A percentile compares a stretch with the other conserved stretches of the same genome.
Evolutionary conservation across 2,329 filamentous ascomycete species (phyloP).

Genomic region (Cylindrodendrum hubeiense): DNA sequence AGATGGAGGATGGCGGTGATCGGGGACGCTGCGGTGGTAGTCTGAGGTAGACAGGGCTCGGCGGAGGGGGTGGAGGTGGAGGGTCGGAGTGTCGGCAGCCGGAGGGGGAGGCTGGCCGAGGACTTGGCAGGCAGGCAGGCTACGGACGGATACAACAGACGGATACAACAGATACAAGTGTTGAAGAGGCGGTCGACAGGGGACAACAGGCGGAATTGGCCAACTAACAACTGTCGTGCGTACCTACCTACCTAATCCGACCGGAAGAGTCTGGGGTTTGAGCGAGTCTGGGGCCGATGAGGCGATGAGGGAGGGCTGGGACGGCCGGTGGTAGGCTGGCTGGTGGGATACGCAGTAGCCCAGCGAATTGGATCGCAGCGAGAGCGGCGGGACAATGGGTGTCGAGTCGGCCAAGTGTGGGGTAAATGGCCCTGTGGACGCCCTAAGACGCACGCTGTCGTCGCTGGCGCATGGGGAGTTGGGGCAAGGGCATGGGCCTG

Average conservation of each 20-base stretch:
- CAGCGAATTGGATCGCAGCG: slow-evolving; percentile 17
- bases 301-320: slow-evolving; percentile 23
- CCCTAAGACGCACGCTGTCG: background rate
- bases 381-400: slow-evolving; percentile 4
- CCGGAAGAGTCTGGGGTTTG: slow-evolving; percentile 24
- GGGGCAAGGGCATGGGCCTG: background rate
- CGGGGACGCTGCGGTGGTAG: background rate
- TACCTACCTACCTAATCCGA: slow-evolving; percentile 24
- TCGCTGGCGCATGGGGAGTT: background rate
- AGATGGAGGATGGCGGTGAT: slow-evolving; percentile 7
- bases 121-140: background rate
- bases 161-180: background rate
- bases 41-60: slow-evolving; percentile 6
- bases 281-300: slow-evolving; percentile 6
- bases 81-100: slow-evolving; percentile 20
- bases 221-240: background rate
- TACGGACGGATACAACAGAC: background rate
- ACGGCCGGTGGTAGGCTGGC: slow-evolving; percentile 21
- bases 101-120: slow-evolving; percentile 23
- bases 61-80: slow-evolving; percentile 25
- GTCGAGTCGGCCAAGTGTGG: slow-evolving; percentile 16
- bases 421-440: slow-evolving; percentile 5
- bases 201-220: background rate
- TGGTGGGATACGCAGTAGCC: slow-evolving; percentile 8
- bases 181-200: background rate